Base-by-base conservation (phyloP, 2,329 filamentous ascomycete genomes). In the Samsoniella hepiali region DNA sequence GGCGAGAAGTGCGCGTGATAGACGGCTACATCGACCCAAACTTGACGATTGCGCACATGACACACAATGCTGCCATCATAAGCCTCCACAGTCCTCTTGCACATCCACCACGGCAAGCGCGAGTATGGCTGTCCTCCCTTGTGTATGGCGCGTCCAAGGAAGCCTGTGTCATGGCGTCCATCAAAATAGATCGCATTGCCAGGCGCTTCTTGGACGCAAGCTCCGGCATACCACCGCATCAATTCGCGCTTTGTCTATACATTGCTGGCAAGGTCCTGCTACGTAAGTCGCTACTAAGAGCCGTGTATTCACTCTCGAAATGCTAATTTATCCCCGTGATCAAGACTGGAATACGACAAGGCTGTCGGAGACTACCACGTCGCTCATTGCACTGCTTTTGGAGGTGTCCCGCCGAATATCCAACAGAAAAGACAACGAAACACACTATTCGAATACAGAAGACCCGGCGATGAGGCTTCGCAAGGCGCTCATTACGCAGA, bases 21-120 rank as follows among this genome's bases (percentile, higher is more conserved):
- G 78, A 80, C 51, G 67, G 67, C 9, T 74, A 78, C 56, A 76
- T 81, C 72, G 79, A 81, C 61, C 78, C 78, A 4, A 81, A 81
- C 57, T 69, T 79, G 13, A 77, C 76, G 0, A 66, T 79, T 3
- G 76, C 77, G 0, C 77, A 79, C 65, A 74, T 78, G 40, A 78
- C 76, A 2, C 77, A 79, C 63, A 79, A 79, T 62, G 72, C 76
- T 1, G 75, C 77, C 2, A 76, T 79, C 51, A 75, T 79, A 15
- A 70, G 78, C 1, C 70, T 79, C 1, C 77, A 79, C 60, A 75
- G 78, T 53, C 70, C 71, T 13, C 77, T 80, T 27, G 78, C 77
- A 2, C 77, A 76, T 60, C 74, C 74, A 0, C 69, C 72, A 1
- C 53, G 69, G 71, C 64, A 71, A 69, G 66, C 67, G 22, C 67